Base-by-base conservation (phyloP, 2,329 filamentous ascomycete species). In the Stagonosporopsis chrysanthemi region DNA sequence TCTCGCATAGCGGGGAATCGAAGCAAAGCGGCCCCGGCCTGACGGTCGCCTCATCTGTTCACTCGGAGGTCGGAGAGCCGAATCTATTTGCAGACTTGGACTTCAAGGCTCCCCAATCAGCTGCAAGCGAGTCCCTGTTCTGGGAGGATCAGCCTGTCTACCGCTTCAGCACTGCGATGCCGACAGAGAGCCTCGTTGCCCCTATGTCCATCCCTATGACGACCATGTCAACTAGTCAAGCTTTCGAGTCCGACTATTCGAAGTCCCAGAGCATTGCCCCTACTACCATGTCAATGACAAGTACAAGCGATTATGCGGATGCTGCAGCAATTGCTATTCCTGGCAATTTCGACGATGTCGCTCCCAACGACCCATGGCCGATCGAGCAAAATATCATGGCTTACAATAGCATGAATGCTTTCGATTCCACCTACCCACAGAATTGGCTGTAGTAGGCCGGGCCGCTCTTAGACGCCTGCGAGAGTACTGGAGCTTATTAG, bases 1-100 rank as follows among this genome's bases (percentile, higher is more conserved):
- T 75, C 14, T 78, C 76, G 9, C 74, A 77, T 42, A 78, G 75
- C 50, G 76, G 76, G 23, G 76, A 78, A 56, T 78, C 76, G 0
- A 76, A 73, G 46, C 71, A 74, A 41, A 77, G 76, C 58, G 71
- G 69, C 14, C 76, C 76, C 26, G 75, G 75, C 26, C 71, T 78
- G 6, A 77, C 76, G n/a, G 71, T 69, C 23, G 71, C 75, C 22
- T 77, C 77, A 19, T 78, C 76, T n/a, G 67, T 71, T 17, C 76
- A 78, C 35, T 78, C 77, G 14, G 76, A 79, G 45, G 68, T 75
- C 45, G 76, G 74, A 31, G 77, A 78, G 23, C 65, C 70, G 17
- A 60, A 63, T 11, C 58, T 70, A 12, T 73, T 75, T 35, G 68
- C 67, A 41, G 73, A 77, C 31, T n/a, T 76, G 56, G 75, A 77